These are phyloP conservation scores for Sporothrix protearum DNA, from an alignment of 2,329 filamentous ascomycete genomes.

Conservation along the genomic window DNA sequence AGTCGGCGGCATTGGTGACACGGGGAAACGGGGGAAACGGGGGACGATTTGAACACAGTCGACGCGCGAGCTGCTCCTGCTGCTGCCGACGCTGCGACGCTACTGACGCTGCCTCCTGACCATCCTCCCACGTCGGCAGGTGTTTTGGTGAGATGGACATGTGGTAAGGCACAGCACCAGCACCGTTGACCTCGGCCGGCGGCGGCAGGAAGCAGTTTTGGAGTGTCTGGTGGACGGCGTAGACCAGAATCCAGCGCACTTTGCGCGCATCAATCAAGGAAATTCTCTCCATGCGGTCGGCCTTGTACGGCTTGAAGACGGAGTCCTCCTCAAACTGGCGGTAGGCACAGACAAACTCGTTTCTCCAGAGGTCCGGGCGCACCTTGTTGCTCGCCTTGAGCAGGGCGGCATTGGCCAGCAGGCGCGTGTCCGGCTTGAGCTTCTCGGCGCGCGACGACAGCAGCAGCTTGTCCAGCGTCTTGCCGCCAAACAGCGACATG, in stretches of 20 bases:
- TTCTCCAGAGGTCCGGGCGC: conserved; percentile 40
- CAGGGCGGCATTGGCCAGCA: conserved; percentile 52
- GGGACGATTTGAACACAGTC: not conserved
- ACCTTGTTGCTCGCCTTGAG: conserved; percentile 49
- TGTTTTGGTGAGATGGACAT: conserved; percentile 44
- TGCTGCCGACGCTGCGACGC: no score
- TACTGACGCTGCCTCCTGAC: not conserved
- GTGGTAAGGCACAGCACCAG: conserved; percentile 55
- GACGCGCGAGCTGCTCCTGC: no score
- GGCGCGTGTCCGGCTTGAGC: conserved; percentile 46
- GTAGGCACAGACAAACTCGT: conserved; percentile 64
- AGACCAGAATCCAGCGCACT: conserved; percentile 74
- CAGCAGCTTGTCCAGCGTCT: conserved; percentile 22
- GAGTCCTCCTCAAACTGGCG: conserved; percentile 64
- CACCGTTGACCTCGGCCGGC: conserved; percentile 59
- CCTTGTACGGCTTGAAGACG: conserved; percentile 47
- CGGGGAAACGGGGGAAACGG: not conserved
- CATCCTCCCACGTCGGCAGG: conserved; percentile 45
- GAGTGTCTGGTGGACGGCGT: conserved; percentile 69
- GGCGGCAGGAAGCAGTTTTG: conserved; percentile 55
- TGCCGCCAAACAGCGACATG: conserved; percentile 43
- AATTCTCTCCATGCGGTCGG: conserved; percentile 55
- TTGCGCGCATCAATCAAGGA: conserved; percentile 67
- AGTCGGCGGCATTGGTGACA: not conserved
- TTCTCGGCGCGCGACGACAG: conserved; percentile 35